Evolutionary conservation across 1,284 basidiomycete genomes (phyloP), one percentile per base, ranked within the genome.

Genomic region (Exobasidium cylindrosporum): DNA sequence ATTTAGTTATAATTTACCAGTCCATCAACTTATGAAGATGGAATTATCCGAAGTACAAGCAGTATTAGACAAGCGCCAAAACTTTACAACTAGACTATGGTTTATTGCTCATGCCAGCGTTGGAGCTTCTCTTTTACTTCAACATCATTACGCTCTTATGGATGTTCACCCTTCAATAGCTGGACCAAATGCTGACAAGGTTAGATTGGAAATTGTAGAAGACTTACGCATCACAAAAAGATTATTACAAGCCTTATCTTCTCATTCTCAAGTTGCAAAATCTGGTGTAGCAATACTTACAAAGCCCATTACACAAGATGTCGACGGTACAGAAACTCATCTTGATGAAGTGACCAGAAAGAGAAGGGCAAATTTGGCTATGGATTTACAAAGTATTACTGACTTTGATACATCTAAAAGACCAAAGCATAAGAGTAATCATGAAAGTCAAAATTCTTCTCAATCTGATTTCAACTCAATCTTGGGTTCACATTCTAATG

Each of bases 81-180:
- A 68, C 59, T 13, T 69, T 58, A 47, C 46, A 50, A 28, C 60
- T 30, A 62, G 61, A 23, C 60, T 74, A 7, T 76, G 74, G 74
- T 69, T 61, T 61, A 69, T 74, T 58, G 68, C 67, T 5, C 72
- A 72, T 45, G 70, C 68, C 67, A 64, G 66, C 40, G 68, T 72
- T 49, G 69, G 70, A 24, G 65, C 67, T 3, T 68, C 66, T 52
- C 65, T 76, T 2, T 64, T 76, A 21, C 64, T 76, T 10, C 63
- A 73, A 26, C 71, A 76, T 64, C 73, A 73, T 62, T 58, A 74
- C 7, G 65, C 67, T 21, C 67, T 74, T 56, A 63, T 76, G 47
- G 71, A 69, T 54, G 67, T 66, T 32, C 65, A 74, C 56, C 68
- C 68, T 45, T 68, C 69, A 54, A 50, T 65, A 14, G 64, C 65